Evolutionary conservation across 768 basidiomycete species (phyloP), one percentile per base, ranked within the genome.

Genomic region (Boletus rubroflammeus): DNA sequence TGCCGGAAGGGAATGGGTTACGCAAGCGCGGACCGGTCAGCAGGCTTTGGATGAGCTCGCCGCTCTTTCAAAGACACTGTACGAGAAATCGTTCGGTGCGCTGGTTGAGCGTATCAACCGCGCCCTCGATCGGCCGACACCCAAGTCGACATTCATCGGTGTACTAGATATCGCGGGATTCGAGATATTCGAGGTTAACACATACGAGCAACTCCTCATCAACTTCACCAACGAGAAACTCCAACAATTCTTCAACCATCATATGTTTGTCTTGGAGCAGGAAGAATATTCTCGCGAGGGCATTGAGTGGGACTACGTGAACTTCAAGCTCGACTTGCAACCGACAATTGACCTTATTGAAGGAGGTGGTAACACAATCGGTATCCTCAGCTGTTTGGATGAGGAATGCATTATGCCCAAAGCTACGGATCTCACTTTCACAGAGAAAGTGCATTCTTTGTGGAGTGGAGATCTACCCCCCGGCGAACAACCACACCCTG

Each of bases 391-490:
- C 57, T 87, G 89, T 63, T 75, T 99, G 34, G 97, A 99, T 68
- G 97, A 98, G 67, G 96, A 98, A 59, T 98, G 96, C 68, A 98
- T 99, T 71, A 99, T 98, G 96, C 97, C 96, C n/a, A 93, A 93
- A 68, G 96, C 96, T 4, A 92, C 89, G 13, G 96, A 99, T 69
- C 73, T 83, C 40, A 98, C 95, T 0, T 98, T 99, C 75, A 93
- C 93, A 31, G 83, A 92, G 73, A 98, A 98, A 71, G 81, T 98
- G 3, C 81, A 93, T 62, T 76, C 80, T 13, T 75, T 92, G 54
- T 98, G 94, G 94, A 55, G 58, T 19, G 62, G 68, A 19, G 70
- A 72, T 36, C 76, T 75, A 17, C 66, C 75, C 25, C 64, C 72
- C 26, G 72, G 71, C 9, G 78, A 82, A 43, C 69, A 73, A 17